Conservation (phyloP, 2,329 filamentous ascomycete genomes). For the Colletotrichum nymphaeae region DNA sequence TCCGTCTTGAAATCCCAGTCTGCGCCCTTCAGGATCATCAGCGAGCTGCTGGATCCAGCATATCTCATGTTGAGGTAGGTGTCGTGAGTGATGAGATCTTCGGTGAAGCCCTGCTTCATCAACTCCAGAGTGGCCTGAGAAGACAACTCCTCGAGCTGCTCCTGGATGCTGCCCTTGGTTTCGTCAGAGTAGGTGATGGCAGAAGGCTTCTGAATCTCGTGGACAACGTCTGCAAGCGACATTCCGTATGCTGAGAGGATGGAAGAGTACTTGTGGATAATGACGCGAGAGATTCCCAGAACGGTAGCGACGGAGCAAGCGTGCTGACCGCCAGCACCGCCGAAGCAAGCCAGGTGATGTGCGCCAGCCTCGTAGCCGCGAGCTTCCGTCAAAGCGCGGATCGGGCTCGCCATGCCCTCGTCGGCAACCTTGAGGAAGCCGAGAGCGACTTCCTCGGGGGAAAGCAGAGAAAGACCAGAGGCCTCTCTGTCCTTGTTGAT, state of each 20-base stretch:
- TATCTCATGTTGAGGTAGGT: conserved; percentile 57
- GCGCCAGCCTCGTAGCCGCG: conserved; percentile 48
- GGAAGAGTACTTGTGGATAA: conserved; percentile 58
- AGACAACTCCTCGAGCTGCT: conserved; percentile 45
- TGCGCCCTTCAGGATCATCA: conserved; percentile 47
- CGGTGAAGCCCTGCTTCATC: conserved; percentile 43
- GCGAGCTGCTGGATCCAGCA: conserved; percentile 53
- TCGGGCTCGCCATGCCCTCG: conserved; percentile 49
- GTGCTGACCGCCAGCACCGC: conserved; percentile 53
- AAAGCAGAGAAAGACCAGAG: conserved; percentile 41
- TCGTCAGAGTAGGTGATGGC: conserved; percentile 41
- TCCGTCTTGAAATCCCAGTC: conserved; percentile 67
- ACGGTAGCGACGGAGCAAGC: conserved; percentile 55
- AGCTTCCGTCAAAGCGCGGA: conserved; percentile 49
- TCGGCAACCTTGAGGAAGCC: conserved; percentile 52
- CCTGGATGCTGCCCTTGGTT: conserved; percentile 34
- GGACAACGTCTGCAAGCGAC: conserved; percentile 57
- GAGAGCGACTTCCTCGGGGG: conserved; percentile 49
- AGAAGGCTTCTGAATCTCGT: conserved; percentile 51
- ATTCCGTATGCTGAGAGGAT: conserved; percentile 60
- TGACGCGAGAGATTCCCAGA: conserved; percentile 54
- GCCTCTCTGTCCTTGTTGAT: conserved; percentile 51
- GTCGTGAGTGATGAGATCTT: conserved; percentile 53
- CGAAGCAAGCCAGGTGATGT: conserved; percentile 50
- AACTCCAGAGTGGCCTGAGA: conserved; percentile 43